Evolutionary conservation across 257 asterid genomes (phyloP).

Genomic region (Paulownia fortunei): DNA sequence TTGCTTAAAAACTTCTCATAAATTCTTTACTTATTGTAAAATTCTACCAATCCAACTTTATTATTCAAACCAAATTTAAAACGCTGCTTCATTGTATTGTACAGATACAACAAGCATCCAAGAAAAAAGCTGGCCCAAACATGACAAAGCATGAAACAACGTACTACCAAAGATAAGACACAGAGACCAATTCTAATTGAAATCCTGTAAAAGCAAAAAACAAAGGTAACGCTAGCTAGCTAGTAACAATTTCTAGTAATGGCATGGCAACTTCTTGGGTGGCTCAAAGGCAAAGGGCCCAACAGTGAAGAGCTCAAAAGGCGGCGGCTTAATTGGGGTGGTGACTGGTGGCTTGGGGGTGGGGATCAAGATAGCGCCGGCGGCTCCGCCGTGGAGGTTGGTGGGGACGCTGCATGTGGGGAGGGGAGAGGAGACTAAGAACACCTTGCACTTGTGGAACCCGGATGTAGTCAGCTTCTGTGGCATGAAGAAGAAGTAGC

Average conservation of each 20-base stretch:
- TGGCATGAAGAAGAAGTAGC: constrained; percentile 60
- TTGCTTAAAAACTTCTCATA: neutral
- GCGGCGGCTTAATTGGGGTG: neutral
- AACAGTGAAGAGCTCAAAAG: constrained; percentile 53
- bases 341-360: constrained; percentile 14
- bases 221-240: neutral
- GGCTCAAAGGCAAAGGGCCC: constrained; percentile 83
- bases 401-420: constrained; percentile 58
- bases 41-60: constrained; percentile 10
- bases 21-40: neutral
- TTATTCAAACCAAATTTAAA: constrained; percentile 22
- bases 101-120: neutral
- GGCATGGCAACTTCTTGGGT: constrained; percentile 53
- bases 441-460: constrained; percentile 64
- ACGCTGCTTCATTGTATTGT: neutral
- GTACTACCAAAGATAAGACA: neutral
- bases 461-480: constrained; percentile 45
- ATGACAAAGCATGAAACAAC: constrained; percentile 7
- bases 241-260: constrained; percentile 18
- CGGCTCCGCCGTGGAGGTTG: constrained; percentile 53
- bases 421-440: constrained; percentile 48
- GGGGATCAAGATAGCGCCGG: constrained; percentile 54
- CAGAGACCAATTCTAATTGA: neutral
- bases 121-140: neutral
- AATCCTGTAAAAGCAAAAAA: neutral